phyloP scores from a whole-genome alignment of 2,329 filamentous ascomycete species.

The Penicillium sp. region DNA sequence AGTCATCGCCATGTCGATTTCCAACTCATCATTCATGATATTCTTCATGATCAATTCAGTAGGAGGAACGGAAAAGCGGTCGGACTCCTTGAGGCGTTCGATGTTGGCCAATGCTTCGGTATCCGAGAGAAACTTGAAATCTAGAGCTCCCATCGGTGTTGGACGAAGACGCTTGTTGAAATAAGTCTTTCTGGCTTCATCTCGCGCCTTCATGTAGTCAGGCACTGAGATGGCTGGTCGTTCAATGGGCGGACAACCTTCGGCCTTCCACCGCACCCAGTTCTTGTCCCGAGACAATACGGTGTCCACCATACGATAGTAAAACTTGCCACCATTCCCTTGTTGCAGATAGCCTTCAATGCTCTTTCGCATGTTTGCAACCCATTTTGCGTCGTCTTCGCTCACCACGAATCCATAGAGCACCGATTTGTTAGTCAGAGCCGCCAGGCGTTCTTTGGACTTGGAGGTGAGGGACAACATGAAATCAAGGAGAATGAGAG shows the following conservation, averaged over 20 bases:
- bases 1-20: constrained; percentile 76
- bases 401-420: constrained; percentile 76
- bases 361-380: constrained; percentile 69
- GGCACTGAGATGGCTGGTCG: constrained; percentile 67
- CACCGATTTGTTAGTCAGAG: constrained; percentile 81
- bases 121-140: constrained; percentile 76
- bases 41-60: constrained; percentile 69
- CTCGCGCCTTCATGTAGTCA: constrained; percentile 69
- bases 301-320: constrained; percentile 94
- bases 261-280: constrained; percentile 98
- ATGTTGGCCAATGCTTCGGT: constrained; percentile 62
- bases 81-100: constrained; percentile 66
- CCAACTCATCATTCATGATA: constrained; percentile 78
- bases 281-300: constrained; percentile 96
- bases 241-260: constrained; percentile 86
- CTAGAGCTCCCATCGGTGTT: constrained; percentile 69
- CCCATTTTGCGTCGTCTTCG: constrained; percentile 91
- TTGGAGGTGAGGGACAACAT: constrained; percentile 83
- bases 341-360: constrained; percentile 83
- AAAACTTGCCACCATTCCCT: constrained; percentile 83
- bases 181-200: constrained; percentile 64
- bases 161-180: constrained; percentile 70
- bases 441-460: constrained; percentile 75
- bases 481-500: constrained; percentile 92
- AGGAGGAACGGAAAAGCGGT: constrained; percentile 67